These are phyloP conservation scores for Podila minutissima DNA, from an alignment of 192 early-diverging fungal species.

Conservation along the genomic window DNA sequence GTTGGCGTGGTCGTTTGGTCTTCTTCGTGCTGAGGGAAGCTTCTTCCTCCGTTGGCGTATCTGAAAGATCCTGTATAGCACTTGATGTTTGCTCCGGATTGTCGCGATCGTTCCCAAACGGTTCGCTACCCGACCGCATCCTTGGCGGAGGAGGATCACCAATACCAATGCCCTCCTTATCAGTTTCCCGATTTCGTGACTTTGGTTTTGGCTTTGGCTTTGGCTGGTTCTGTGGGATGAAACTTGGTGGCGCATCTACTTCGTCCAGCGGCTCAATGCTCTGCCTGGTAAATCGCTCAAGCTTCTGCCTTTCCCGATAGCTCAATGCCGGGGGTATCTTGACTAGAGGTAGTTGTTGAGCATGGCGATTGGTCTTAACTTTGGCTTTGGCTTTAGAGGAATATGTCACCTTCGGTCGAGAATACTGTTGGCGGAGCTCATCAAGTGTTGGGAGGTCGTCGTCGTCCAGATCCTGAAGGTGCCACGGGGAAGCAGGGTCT, in stretches of 20 bases:
- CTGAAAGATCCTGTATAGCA: background rate
- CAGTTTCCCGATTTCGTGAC: background rate
- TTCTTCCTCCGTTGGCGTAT: background rate
- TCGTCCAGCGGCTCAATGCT: background rate
- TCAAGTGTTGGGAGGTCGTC: constrained; percentile 18
- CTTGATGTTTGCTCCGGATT: background rate
- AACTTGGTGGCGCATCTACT: background rate
- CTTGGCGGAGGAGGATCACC: too few species aligned
- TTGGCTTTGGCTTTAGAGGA: background rate
- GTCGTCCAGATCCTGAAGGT: constrained; percentile 21
- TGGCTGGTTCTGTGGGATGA: background rate
- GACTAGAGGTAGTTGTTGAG: background rate
- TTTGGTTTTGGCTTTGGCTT: too few species aligned
- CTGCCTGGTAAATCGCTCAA: constrained; percentile 13
- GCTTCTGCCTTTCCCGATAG: background rate
- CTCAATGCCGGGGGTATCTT: constrained; percentile 4
- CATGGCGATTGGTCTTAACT: background rate
- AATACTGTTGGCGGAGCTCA: constrained; percentile 10
- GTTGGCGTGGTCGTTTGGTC: background rate
- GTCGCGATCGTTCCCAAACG: background rate
- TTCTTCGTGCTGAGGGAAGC: background rate
- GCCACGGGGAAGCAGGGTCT: background rate
- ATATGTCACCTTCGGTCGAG: background rate
- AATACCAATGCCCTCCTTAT: too few species aligned
- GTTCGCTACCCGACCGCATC: background rate